phyloP scores from a whole-genome alignment of 1,139 yeast species.

The Taiozyma sp. region DNA sequence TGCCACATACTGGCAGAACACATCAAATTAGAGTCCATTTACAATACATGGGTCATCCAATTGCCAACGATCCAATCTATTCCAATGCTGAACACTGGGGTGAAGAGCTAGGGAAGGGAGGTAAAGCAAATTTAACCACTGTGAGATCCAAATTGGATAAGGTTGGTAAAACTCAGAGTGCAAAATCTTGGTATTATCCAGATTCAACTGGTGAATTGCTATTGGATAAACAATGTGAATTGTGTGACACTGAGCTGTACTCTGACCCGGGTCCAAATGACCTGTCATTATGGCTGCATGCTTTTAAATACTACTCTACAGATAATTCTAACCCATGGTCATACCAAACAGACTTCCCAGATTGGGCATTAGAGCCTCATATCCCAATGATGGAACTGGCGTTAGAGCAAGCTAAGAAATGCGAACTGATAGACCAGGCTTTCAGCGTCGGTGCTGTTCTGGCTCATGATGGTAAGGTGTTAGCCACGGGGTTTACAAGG shows the following conservation, averaged over 20 bases:
- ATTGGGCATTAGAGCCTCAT: slow-evolving; percentile 74
- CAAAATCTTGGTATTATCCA: slow-evolving; percentile 10
- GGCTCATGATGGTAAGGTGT: slow-evolving; percentile 57
- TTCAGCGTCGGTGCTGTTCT: slow-evolving; percentile 92
- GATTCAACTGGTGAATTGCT: slow-evolving; percentile 4
- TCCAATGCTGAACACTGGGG: slow-evolving; percentile 31
- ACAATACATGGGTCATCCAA: slow-evolving; percentile 83
- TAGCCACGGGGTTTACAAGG: slow-evolving; percentile 83
- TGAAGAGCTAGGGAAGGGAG: slow-evolving; percentile 64
- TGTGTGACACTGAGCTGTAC: slow-evolving; percentile 70
- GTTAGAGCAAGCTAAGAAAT: slow-evolving; percentile 69
- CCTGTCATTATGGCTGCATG: slow-evolving; percentile 86
- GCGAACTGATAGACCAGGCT: slow-evolving; percentile 82
- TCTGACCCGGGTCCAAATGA: slow-evolving; percentile 89
- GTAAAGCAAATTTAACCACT: slow-evolving; percentile 36
- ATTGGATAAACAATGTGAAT: slow-evolving; percentile 51
- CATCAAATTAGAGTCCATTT: slow-evolving; percentile 94
- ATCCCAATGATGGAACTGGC: slow-evolving; percentile 59
- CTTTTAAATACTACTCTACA: slow-evolving; percentile 58
- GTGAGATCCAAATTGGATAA: slow-evolving; percentile 2
- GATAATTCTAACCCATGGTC: slow-evolving; percentile 26
- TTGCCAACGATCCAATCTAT: slow-evolving; percentile 92
- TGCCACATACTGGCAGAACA: slow-evolving; percentile 87
- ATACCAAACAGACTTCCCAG: slow-evolving; percentile 46
- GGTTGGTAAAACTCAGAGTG: slow-evolving; percentile 44